Evolutionary conservation across 495 filamentous ascomycete genomes (phyloP).

Genomic region (Penicillium dipodomyicola): DNA sequence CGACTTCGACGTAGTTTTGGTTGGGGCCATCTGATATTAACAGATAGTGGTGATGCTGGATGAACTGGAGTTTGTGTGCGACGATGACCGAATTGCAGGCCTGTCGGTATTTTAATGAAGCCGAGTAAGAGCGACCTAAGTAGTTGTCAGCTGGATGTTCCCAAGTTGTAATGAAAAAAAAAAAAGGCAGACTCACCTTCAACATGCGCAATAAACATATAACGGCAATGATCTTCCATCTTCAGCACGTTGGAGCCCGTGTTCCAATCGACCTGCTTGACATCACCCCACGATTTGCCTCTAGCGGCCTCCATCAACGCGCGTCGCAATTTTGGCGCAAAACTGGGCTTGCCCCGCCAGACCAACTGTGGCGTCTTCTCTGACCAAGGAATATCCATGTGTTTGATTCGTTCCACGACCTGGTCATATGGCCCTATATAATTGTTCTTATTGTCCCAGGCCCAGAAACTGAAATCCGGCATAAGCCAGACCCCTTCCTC

Average conservation of each 20-base stretch:
- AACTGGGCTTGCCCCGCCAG: slow-evolving; percentile 62
- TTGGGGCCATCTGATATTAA: slow-evolving; percentile 46
- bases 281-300: slow-evolving; percentile 55
- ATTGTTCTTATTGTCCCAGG: slow-evolving; percentile 60
- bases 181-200: slow-evolving; percentile 42
- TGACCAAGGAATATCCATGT: slow-evolving; percentile 44
- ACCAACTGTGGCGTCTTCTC: slow-evolving; percentile 56
- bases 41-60: slow-evolving; percentile 46
- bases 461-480: slow-evolving; percentile 78
- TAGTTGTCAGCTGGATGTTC: background rate
- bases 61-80: slow-evolving; percentile 46
- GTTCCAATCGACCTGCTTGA: slow-evolving; percentile 50
- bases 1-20: slow-evolving; percentile 62
- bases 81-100: slow-evolving; percentile 60
- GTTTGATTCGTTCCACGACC: slow-evolving; percentile 49
- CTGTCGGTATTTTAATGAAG: slow-evolving; percentile 57
- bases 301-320: slow-evolving; percentile 48
- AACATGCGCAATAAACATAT: slow-evolving; percentile 57
- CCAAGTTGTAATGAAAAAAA: background rate
- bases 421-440: slow-evolving; percentile 57
- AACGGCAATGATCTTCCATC: slow-evolving; percentile 58
- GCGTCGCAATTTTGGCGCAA: slow-evolving; percentile 46
- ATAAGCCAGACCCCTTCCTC: slow-evolving; percentile 61
- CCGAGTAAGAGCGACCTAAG: slow-evolving; percentile 51
- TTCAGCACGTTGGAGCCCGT: slow-evolving; percentile 39